Evolutionary conservation across 1,284 basidiomycete genomes (phyloP).

Genomic region (Ceratobasidium sp.): DNA sequence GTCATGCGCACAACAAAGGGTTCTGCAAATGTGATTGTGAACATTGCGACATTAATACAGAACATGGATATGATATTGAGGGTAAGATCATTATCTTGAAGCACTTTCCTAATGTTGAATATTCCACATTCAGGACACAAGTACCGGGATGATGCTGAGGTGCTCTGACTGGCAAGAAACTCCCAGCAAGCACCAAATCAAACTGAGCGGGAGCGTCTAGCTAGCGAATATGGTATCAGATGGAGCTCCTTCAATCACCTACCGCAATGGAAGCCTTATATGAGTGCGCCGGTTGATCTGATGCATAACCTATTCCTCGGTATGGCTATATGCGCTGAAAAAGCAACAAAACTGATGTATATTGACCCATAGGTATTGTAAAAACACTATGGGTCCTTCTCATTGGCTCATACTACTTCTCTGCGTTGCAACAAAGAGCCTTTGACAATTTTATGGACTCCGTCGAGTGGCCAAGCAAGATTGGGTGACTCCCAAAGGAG

Average conservation of each 20-base stretch:
- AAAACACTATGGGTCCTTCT: not conserved
- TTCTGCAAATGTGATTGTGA: not conserved
- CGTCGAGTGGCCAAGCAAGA: not conserved
- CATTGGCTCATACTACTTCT: not conserved
- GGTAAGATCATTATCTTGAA: not conserved
- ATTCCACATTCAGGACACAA: not conserved
- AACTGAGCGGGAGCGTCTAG: not conserved
- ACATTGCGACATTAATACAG: slow-evolving; percentile 1
- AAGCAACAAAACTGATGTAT: too few relatives aligned
- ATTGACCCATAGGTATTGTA: not conserved
- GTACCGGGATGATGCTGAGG: not conserved
- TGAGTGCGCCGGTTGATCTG: slow-evolving; percentile 53
- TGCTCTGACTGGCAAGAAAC: not conserved
- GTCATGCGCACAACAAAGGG: not conserved
- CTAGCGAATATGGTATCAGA: slow-evolving; percentile 45
- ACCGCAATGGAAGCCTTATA: slow-evolving; percentile 56
- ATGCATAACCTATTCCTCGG: slow-evolving; percentile 56
- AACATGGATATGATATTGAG: slow-evolving; percentile 19
- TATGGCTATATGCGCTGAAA: slow-evolving; percentile 30
- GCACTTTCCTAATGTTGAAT: not conserved
- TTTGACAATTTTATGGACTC: not conserved
- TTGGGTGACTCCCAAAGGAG: not conserved
- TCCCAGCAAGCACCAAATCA: not conserved
- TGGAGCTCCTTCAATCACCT: slow-evolving; percentile 56
- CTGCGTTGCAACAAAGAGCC: not conserved